Base-by-base conservation (phyloP, 2,329 filamentous ascomycete genomes). In the Colletotrichum orbiculare region DNA sequence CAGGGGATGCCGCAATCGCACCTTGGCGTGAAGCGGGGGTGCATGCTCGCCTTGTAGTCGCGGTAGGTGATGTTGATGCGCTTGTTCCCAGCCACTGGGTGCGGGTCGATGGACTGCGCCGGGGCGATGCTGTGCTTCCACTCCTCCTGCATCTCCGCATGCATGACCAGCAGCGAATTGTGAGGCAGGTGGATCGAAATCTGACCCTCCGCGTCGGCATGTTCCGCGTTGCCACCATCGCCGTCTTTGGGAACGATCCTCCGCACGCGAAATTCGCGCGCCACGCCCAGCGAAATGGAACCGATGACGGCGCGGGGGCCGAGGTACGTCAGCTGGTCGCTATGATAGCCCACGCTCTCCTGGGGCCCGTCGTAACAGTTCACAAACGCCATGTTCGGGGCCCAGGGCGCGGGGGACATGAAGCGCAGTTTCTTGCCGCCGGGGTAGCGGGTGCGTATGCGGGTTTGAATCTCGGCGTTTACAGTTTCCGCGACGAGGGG, bases 51-150 rank as follows among this genome's bases (percentile, higher is more conserved):
- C 50, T 91, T 89, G 77, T 97, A 98, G 78, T 92, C 90, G 7
- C 96, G 89, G 77, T 97, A 99, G 0, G 96, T 99, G 74, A 99
- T 87, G 74, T 98, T 98, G 71, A 99, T 94, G 45, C 96, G 86
- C 68, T 88, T 89, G 70, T 89, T 94, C 1, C 90, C 91, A 0
- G 94, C 86, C 1, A 97, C 75, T 0, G 94, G 93, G 75, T 99
- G 96, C 1, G 93, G 93, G 67, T 94, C 91, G 64, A 98, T 91
- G 4, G 89, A 87, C 53, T 85, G 83, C 0, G 91, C 89, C 0
- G 94, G 91, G 0, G 89, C 83, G 47, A 99, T 91, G 69, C 87
- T 87, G 76, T 99, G 96, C 76, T 97, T 98, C 94, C 94, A 98
- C 73, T 92, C 90, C 74, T 98, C 95, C 74, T 98, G 95, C 93